Evolutionary conservation across 2,329 filamentous ascomycete species (phyloP).

Genomic region (Trichoderma sp.): DNA sequence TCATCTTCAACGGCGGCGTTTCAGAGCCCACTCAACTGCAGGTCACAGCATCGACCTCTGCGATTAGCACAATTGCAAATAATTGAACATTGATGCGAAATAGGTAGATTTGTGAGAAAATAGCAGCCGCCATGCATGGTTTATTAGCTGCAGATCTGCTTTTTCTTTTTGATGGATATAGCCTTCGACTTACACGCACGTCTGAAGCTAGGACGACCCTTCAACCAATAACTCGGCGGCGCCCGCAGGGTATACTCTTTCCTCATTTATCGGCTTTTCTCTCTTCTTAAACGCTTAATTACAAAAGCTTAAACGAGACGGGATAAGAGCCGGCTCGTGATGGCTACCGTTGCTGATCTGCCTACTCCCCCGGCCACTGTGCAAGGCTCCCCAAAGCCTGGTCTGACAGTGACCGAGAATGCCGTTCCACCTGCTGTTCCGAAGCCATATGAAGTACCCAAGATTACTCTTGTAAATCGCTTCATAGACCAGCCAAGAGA

Average conservation of each 20-base stretch:
- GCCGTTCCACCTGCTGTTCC: not conserved
- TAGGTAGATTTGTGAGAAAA: not conserved
- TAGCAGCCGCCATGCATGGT: not conserved
- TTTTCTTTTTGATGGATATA: not conserved
- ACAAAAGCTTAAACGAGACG: not conserved
- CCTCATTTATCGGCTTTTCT: not conserved
- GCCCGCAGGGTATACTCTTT: not conserved
- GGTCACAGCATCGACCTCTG: constrained; percentile 12
- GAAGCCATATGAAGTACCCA: constrained; percentile 24
- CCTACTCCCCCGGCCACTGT: constrained; percentile 23
- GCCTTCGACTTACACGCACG: constrained; percentile 11
- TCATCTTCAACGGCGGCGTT: constrained; percentile 20
- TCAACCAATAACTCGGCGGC: not conserved
- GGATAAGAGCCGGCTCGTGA: not conserved
- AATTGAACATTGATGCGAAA: not conserved
- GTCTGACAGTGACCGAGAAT: not conserved
- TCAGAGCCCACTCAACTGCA: constrained; percentile 12
- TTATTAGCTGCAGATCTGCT: constrained; percentile 12
- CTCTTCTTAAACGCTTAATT: constrained; percentile 11
- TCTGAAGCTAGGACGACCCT: not conserved
- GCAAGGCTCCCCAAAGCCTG: constrained; percentile 19
- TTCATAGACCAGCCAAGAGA: constrained; percentile 44
- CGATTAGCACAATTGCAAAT: constrained; percentile 10
- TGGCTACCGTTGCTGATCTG: constrained; percentile 19
- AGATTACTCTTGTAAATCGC: constrained; percentile 35